Percentiles rank a stretch among this genome's conserved stretches.
Conservation (phyloP, 2,329 filamentous ascomycete species). For the Pseudodiploospora longispora region DNA sequence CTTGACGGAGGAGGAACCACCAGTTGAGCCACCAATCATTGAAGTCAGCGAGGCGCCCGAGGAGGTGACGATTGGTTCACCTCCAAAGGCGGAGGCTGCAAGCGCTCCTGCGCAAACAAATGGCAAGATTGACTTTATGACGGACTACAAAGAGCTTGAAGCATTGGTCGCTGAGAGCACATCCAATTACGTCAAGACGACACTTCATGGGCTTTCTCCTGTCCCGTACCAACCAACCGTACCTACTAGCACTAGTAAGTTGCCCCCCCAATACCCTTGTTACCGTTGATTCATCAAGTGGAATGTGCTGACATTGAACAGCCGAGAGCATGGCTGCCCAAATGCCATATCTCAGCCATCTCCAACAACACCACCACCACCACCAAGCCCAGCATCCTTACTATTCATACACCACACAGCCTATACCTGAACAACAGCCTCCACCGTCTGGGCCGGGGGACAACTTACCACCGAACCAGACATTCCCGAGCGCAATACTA, state of each 20-base stretch:
- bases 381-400: constrained; percentile 28
- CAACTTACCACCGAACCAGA: constrained; percentile 48
- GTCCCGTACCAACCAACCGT: constrained; percentile 35
- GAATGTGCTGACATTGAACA: constrained; percentile 5
- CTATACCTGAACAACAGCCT: constrained; percentile 26
- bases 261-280: neutral
- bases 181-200: constrained; percentile 36
- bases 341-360: constrained; percentile 26
- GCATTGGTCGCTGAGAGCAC: constrained; percentile 37
- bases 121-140: constrained; percentile 24
- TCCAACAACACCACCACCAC: constrained; percentile 32
- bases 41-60: constrained; percentile 15
- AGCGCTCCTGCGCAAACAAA: constrained; percentile 17
- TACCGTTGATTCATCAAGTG: neutral
- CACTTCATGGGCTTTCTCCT: constrained; percentile 33
- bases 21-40: constrained; percentile 2
- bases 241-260: constrained; percentile 30
- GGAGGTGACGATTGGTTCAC: constrained; percentile 17
- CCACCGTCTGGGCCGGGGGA: constrained; percentile 22
- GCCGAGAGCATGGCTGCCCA: constrained; percentile 28
- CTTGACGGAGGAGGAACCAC: constrained; percentile 21
- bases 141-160: constrained; percentile 35
- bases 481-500: constrained; percentile 44
- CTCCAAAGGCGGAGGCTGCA: constrained; percentile 11
- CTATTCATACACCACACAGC: constrained; percentile 24